Base-by-base conservation (phyloP, 1,284 basidiomycete genomes). In the Pseudozyma sp. region DNA sequence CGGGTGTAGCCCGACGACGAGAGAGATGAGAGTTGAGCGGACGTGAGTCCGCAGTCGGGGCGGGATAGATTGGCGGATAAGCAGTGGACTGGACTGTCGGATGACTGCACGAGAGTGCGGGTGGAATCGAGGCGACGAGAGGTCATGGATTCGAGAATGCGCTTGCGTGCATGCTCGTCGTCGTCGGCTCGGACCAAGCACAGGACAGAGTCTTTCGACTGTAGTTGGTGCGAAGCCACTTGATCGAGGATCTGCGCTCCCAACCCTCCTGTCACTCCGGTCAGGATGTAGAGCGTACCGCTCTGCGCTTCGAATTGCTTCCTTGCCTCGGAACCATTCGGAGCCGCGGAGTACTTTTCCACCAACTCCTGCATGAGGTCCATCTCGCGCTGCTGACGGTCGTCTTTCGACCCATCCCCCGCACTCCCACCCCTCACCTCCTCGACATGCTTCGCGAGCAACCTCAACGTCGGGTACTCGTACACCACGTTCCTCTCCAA, bases 211-310 rank as follows among this genome's bases (percentile, higher is more conserved):
- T 77, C 77, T 2, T 80, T 19, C 17, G 6, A 56, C 3, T 56
- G 53, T 0, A 81, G 1, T 7, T 34, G 63, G 2, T 84, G 82
- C 1, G 81, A 68, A 2, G 87, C 80, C 2, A 90, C 85, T 53
- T 87, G 86, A 33, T 86, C 81, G 17, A 90, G 86, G 11, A 90
- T 85, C 59, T 89, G 88, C 0, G 89, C 88, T 4, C 90, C 90
- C 7, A 90, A 86, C 0, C 88, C 88, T 0, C 90, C 90, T 0
- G 90, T 90, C 0, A 87, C 88, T 5, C 90, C 90, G 0, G 90
- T 90, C 31, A 90, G 84, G 7, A 81, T 34, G 30, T 66, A 68
- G 4, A 73, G 62, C 17, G 61, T 56, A 11, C 43, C 84, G 30
- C 47, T 54, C 1, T 4, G 35, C 7, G 5, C 54, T 7, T 34